Base-by-base conservation (phyloP, 2,329 filamentous ascomycete genomes). In the Alternaria dauci region DNA sequence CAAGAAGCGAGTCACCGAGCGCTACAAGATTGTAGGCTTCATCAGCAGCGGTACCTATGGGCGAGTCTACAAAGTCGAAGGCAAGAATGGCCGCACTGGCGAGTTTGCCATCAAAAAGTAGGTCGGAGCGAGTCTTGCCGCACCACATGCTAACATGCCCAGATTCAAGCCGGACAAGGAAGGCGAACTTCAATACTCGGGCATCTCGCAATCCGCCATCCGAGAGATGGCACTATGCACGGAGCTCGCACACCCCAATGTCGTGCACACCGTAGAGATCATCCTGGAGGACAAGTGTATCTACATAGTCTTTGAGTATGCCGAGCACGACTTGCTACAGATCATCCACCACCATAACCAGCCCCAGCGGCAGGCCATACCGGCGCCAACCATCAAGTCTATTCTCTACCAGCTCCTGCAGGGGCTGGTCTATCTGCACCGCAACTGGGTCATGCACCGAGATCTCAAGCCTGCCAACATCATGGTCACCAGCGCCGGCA, bases 281-380 rank as follows among this genome's bases (percentile, higher is more conserved):
- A 97, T 99, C 72, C 85, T 99, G 3, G 94, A 99, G 81, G 94
- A 97, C 79, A 98, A 98, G 82, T 97, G 94, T 81, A 98, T 99
- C 77, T 99, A 94, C 81, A 99, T 99, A 91, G 94, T 99, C 2
- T 98, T 99, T 71, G 95, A 98, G 79, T 99, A 97, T 78, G 95
- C 95, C 68, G 95, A 99, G 80, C 95, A 99, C 78, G 95, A 99
- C 79, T 82, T 99, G 38, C 84, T 99, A 5, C 95, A 99, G 78
- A 98, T 99, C 76, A 97, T 99, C 69, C 95, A 99, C 77, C 94
- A 98, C 76, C 95, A 99, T 79, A 96, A 92, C 1, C 91, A 97
- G 77, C 91, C 94, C 59, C 89, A 93, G 28, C 87, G 94, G 26
- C 92, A 95, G 69, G 90, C 92, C 6, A 97, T 99, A 59, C 93